A percentile compares a stretch with the other conserved stretches of the same genome.
Evolutionary conservation across 202 grass and related monocot species (phyloP).

Genomic region (Saccharum hybrid): DNA sequence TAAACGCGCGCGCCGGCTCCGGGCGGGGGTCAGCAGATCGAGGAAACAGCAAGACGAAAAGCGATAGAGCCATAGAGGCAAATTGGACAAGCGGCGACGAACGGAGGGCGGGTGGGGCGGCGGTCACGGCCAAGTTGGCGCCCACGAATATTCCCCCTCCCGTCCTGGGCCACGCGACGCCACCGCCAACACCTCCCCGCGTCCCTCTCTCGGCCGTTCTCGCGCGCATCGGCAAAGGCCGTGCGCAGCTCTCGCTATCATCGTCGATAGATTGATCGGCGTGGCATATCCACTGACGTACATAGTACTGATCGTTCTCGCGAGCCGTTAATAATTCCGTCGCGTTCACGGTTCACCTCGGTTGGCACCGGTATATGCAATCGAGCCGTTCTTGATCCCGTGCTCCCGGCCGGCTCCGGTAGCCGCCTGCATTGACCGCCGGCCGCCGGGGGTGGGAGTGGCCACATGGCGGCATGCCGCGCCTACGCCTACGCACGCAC

Average conservation of each 20-base stretch:
- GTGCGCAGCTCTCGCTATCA: slow-evolving; percentile 17
- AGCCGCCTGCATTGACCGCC: slow-evolving; percentile 42
- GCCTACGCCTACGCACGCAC: not conserved
- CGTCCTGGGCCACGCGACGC: not conserved
- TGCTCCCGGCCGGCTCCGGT: not conserved
- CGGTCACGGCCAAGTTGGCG: slow-evolving; percentile 49
- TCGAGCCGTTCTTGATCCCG: not conserved
- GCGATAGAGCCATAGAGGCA: too few species aligned
- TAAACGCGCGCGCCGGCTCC: slow-evolving; percentile 9
- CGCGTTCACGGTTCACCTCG: not conserved
- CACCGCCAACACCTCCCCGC: slow-evolving; percentile 22
- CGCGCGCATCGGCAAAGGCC: not conserved
- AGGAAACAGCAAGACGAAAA: slow-evolving; percentile 20
- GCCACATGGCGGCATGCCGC: not conserved
- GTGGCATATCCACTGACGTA: not conserved
- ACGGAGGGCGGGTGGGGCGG: slow-evolving; percentile 40
- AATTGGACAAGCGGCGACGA: not conserved
- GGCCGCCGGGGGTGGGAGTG: not conserved
- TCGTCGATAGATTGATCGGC: not conserved
- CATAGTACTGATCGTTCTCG: not conserved
- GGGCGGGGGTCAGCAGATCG: not conserved
- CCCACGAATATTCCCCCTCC: slow-evolving; percentile 50
- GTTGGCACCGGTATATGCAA: not conserved
- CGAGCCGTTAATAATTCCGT: not conserved
- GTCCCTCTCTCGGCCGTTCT: slow-evolving; percentile 21